These are phyloP conservation scores for Diaporthe sp. DNA, from an alignment of 2,329 filamentous ascomycete species.

Conservation along the genomic window DNA sequence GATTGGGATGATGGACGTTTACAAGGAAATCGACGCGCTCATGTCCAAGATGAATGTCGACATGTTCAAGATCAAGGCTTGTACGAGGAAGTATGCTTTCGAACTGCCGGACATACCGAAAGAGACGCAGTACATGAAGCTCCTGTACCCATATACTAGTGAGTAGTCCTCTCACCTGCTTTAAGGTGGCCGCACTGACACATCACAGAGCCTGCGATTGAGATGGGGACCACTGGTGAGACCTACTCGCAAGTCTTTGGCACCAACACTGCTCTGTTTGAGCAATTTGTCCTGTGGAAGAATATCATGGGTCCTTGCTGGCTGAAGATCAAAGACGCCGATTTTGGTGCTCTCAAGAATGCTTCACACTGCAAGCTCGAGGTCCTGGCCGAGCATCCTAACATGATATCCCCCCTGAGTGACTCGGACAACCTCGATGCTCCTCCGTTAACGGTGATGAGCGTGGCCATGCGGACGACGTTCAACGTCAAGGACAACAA, in stretches of 20 bases:
- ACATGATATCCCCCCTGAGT: constrained; percentile 77
- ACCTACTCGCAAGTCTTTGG: constrained; percentile 97
- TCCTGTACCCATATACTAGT: constrained; percentile 95
- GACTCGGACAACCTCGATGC: constrained; percentile 86
- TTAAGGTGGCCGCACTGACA: constrained; percentile 39
- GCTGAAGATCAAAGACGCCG: constrained; percentile 88
- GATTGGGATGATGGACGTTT: constrained; percentile 89
- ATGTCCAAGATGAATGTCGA: constrained; percentile 89
- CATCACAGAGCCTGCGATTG: constrained; percentile 72
- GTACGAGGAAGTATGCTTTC: constrained; percentile 93
- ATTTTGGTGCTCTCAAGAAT: constrained; percentile 88
- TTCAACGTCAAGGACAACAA: constrained; percentile 95
- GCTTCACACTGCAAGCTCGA: constrained; percentile 98
- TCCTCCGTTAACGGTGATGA: constrained; percentile 96
- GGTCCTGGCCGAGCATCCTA: constrained; percentile 83
- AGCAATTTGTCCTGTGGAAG: constrained; percentile 99
- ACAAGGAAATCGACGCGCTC: constrained; percentile 86
- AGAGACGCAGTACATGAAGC: constrained; percentile 91
- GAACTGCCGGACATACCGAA: constrained; percentile 89
- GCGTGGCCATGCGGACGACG: constrained; percentile 85
- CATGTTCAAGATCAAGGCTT: constrained; percentile 94
- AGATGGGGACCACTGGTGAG: constrained; percentile 80
- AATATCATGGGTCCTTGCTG: constrained; percentile 99
- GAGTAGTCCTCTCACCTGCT: constrained; percentile 46
- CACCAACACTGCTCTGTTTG: constrained; percentile 91